Conservation (phyloP, 2,329 filamentous ascomycete genomes). For the Dothidotthia symphoricarpi region DNA sequence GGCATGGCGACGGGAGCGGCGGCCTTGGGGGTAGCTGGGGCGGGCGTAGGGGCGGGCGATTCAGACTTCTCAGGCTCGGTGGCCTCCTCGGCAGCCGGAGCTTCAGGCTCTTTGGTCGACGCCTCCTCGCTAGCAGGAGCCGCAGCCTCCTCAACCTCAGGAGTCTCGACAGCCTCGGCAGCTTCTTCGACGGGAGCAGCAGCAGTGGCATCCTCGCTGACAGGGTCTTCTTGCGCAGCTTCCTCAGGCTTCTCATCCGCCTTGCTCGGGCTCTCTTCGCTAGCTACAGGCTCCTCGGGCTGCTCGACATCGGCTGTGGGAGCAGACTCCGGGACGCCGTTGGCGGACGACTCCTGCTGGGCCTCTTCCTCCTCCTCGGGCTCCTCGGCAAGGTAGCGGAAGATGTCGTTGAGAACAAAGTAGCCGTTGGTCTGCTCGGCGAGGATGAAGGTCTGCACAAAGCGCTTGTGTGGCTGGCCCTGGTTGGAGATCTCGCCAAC, state of each 20-base stretch:
- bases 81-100: slow-evolving; percentile 31
- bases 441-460: slow-evolving; percentile 96
- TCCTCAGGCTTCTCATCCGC: slow-evolving; percentile 78
- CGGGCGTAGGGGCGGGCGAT: slow-evolving; percentile 59
- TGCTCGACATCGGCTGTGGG: slow-evolving; percentile 35
- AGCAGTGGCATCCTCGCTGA: slow-evolving; percentile 25
- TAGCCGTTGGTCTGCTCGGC: slow-evolving; percentile 95
- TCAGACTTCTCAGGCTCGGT: slow-evolving; percentile 60
- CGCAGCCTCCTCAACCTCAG: slow-evolving; percentile 43
- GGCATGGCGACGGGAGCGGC: slow-evolving; percentile 57
- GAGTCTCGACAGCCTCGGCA: slow-evolving; percentile 36
- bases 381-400: slow-evolving; percentile 87
- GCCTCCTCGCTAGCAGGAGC: slow-evolving; percentile 42
- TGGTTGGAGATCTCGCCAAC: slow-evolving; percentile 98
- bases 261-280: slow-evolving; percentile 48
- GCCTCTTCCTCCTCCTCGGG: slow-evolving; percentile 63
- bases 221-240: slow-evolving; percentile 39
- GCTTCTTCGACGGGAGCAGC: slow-evolving; percentile 41
- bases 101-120: slow-evolving; percentile 31
- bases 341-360: slow-evolving; percentile 36
- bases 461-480: slow-evolving; percentile 85
- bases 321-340: slow-evolving; percentile 44
- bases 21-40: slow-evolving; percentile 51
- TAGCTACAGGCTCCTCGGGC: slow-evolving; percentile 39
- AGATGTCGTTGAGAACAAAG: slow-evolving; percentile 97